phyloP scores from a whole-genome alignment of 495 filamentous ascomycete genomes.

The Gamarada debralockiae region DNA sequence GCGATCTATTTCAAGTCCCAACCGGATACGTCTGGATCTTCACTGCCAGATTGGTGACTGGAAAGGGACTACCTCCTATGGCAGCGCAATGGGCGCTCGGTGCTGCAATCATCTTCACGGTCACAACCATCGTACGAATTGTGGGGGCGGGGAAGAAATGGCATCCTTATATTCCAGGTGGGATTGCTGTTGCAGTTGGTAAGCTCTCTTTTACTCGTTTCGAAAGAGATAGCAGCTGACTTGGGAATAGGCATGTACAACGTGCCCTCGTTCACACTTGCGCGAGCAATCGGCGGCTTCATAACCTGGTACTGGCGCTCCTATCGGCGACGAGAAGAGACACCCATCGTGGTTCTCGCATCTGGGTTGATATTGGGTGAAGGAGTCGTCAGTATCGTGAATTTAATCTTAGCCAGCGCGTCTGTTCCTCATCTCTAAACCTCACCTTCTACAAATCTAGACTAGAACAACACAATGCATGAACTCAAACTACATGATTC shows the following conservation, averaged over 20 bases:
- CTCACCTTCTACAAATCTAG: no score
- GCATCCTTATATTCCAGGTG: constrained; percentile 72
- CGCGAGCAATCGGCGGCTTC: constrained; percentile 79
- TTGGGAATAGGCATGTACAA: constrained; percentile 81
- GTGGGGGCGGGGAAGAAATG: constrained; percentile 41
- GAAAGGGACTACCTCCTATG: constrained; percentile 80
- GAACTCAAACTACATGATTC: no score
- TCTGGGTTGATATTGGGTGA: constrained; percentile 88
- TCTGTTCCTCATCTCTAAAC: constrained; percentile 69
- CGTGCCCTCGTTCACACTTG: constrained; percentile 90
- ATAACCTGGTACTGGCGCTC: constrained; percentile 77
- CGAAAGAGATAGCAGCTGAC: constrained; percentile 20
- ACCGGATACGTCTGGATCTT: constrained; percentile 97
- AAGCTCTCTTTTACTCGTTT: constrained; percentile 23
- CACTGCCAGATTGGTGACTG: constrained; percentile 90
- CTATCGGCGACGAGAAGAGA: constrained; percentile 48
- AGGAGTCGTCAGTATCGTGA: constrained; percentile 89
- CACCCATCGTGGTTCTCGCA: constrained; percentile 52
- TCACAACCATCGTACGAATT: constrained; percentile 65
- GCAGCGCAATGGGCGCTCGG: constrained; percentile 72
- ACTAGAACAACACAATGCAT: no score
- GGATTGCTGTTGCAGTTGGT: constrained; percentile 91
- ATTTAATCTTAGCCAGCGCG: constrained; percentile 76
- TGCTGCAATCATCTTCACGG: constrained; percentile 64
- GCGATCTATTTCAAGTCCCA: constrained; percentile 86